Evolutionary conservation across 176 grass and related monocot genomes (phyloP).

Genomic region (Thinopyrum elongatum): DNA sequence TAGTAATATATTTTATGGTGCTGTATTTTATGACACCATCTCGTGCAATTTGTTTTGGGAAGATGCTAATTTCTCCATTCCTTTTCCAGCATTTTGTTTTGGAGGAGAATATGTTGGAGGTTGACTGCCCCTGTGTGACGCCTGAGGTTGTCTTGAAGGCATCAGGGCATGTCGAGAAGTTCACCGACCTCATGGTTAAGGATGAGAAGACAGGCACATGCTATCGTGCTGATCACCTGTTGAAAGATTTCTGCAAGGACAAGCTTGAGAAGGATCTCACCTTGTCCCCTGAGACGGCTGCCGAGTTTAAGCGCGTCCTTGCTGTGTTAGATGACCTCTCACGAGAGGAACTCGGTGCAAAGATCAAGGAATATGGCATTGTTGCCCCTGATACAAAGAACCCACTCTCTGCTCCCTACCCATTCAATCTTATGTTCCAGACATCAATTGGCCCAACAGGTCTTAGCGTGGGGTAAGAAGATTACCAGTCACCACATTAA

Average conservation of each 20-base stretch:
- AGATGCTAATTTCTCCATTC: constrained; percentile 8
- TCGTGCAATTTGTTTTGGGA: not conserved
- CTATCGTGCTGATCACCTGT: constrained; percentile 73
- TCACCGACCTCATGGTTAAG: constrained; percentile 89
- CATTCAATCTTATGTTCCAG: constrained; percentile 93
- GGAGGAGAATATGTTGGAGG: constrained; percentile 86
- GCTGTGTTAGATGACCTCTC: constrained; percentile 69
- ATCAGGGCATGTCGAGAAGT: constrained; percentile 86
- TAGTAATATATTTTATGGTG: not conserved
- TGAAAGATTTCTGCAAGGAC: constrained; percentile 87
- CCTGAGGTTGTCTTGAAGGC: constrained; percentile 80
- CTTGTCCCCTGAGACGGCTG: constrained; percentile 54
- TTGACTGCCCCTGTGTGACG: constrained; percentile 78
- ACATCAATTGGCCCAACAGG: constrained; percentile 85
- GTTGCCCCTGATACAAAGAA: constrained; percentile 74
- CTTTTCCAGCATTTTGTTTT: constrained; percentile 69
- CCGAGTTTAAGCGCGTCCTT: constrained; percentile 57
- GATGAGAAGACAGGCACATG: constrained; percentile 85
- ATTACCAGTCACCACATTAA: not conserved
- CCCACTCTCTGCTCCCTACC: constrained; percentile 70
- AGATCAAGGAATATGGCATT: constrained; percentile 78
- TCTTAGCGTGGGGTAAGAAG: constrained; percentile 63
- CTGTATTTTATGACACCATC: not conserved
- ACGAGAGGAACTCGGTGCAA: constrained; percentile 60
- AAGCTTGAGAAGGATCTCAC: constrained; percentile 78